Conservation (phyloP, 208 protist genomes). For the Porcisia deanei region DNA sequence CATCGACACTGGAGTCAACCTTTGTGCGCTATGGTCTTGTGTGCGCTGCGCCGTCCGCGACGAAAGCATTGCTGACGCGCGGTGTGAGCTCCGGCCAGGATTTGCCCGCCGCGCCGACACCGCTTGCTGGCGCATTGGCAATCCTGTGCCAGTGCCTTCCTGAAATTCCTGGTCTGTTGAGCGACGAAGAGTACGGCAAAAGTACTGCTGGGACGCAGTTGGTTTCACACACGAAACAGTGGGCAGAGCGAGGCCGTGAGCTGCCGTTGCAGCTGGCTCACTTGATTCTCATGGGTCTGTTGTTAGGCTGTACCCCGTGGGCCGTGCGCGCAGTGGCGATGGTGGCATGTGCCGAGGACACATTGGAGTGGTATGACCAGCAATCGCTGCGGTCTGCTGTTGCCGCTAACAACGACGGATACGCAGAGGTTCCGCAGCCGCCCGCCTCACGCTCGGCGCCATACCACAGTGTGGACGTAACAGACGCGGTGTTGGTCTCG, state of each 20-base stretch:
- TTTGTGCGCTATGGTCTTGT: conserved; percentile 19
- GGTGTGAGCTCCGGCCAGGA: not conserved
- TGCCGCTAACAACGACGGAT: not conserved
- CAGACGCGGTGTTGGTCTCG: conserved; percentile 22
- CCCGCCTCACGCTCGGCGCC: not conserved
- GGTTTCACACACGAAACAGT: not conserved
- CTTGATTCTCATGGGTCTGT: conserved; percentile 61
- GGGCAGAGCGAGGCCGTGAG: conserved; percentile 18
- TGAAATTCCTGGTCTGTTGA: not conserved
- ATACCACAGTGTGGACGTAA: conserved; percentile 22
- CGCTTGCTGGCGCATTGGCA: conserved; percentile 16
- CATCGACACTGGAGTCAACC: conserved; percentile 8
- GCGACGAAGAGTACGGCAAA: not conserved
- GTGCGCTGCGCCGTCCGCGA: not conserved
- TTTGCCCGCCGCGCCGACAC: conserved; percentile 5
- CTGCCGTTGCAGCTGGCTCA: conserved; percentile 75
- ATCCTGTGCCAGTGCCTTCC: conserved; percentile 24
- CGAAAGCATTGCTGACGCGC: not conserved
- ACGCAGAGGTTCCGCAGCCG: not conserved
- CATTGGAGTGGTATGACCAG: conserved; percentile 20
- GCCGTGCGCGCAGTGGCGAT: conserved; percentile 29
- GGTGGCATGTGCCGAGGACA: conserved; percentile 19
- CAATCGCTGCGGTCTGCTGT: not conserved
- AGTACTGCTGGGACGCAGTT: not conserved
- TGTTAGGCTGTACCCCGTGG: conserved; percentile 38